phyloP scores from a whole-genome alignment of 73 alveolate genomes.

The Halteria grandinella region DNA sequence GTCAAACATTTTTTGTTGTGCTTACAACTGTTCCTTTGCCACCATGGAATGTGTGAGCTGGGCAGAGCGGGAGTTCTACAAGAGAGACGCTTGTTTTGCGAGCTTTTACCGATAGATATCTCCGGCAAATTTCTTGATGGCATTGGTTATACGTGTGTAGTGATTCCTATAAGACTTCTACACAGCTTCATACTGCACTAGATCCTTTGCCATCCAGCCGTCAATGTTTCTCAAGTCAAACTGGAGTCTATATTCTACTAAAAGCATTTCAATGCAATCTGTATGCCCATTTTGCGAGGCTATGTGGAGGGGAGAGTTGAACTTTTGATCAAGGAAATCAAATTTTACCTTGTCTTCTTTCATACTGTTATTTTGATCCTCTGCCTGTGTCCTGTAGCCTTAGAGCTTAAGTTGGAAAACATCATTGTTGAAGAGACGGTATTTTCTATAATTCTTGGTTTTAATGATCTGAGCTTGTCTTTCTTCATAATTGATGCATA shows the following conservation, averaged over 20 bases:
- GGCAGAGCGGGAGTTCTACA: no score
- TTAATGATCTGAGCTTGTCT: background rate
- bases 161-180: background rate
- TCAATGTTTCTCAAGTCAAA: constrained; percentile 26
- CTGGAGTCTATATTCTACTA: constrained; percentile 2
- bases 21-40: no score
- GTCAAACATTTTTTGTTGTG: no score
- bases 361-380: no score
- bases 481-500: background rate
- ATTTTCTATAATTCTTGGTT: background rate
- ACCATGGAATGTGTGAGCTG: no score
- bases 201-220: constrained; percentile 56
- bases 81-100: no score
- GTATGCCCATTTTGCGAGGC: constrained; percentile 39
- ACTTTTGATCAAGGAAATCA: constrained; percentile 37
- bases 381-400: background rate
- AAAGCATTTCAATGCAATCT: constrained; percentile 22
- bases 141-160: no score
- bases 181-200: constrained; percentile 38
- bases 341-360: background rate
- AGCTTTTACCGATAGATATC: no score
- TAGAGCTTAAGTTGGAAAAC: constrained; percentile 10
- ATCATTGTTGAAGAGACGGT: background rate
- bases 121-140: no score
- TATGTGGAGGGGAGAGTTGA: constrained; percentile 41